Evolutionary conservation across 2,329 filamentous ascomycete genomes (phyloP), one percentile per base, ranked within the genome.

Genomic region (Colletotrichum gigasporum): DNA sequence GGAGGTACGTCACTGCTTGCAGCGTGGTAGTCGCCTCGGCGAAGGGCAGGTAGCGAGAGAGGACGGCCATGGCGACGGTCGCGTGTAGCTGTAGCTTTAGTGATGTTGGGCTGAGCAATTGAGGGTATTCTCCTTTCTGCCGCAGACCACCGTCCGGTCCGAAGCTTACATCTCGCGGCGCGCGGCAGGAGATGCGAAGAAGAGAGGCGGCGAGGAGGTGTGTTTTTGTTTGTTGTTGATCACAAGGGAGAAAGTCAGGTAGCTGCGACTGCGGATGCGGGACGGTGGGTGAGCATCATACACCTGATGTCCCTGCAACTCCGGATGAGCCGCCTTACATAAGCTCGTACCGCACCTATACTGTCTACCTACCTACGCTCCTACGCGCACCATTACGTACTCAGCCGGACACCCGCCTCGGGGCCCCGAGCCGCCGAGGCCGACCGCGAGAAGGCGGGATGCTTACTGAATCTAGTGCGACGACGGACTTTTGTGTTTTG

Each of bases 1-100:
- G 84, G 34, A 96, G 87, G 76, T 96, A 96, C 28, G 92, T 91
- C 61, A 85, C 76, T n/a, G 87, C 88, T 72, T 91, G 88, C 18
- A 86, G 74, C 4, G 83, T 78, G 11, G 88, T 89, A n/a, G 86
- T 87, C 44, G 84, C 82, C 20, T 82, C 75, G 66, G 86, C 82
- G 76, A 90, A 90, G 26, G 88, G 88, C 55, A 88, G 78, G 66
- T 81, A 76, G 60, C 81, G 83, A 67, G 75, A 69, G 32, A 85
- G 70, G 55, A 74, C 62, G 76, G 63, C 63, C 63, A 65, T 65
- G 26, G 44, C 28, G 62, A 39, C 20, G 35, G 57, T 30, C 18
- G 22, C n/a, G n/a, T n/a, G n/a, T n/a, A 30, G 22, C 22, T 51
- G n/a, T n/a, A n/a, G n/a, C n/a, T 28, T 22, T 14, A 55, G 30